These are phyloP conservation scores for Neodidymelliopsis sp. DNA, from an alignment of 2,329 filamentous ascomycete genomes.

Conservation along the genomic window DNA sequence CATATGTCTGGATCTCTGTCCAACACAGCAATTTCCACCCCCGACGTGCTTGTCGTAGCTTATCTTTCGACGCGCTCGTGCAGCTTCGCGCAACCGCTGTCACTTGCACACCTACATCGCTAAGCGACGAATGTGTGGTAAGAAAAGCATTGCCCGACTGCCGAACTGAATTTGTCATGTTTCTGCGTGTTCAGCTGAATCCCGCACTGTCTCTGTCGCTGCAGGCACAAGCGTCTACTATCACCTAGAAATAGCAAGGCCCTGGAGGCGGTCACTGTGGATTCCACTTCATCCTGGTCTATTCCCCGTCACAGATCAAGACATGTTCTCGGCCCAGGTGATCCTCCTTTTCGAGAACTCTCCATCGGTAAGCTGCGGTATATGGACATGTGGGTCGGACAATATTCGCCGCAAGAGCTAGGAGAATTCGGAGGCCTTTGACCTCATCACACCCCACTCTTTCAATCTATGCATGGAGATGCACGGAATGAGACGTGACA, in stretches of 20 bases:
- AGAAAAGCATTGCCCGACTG: no score
- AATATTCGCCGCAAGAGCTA: slow-evolving; percentile 16
- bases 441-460: slow-evolving; percentile 6
- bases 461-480: slow-evolving; percentile 2
- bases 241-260: neutral
- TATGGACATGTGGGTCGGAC: slow-evolving; percentile 4
- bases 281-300: neutral
- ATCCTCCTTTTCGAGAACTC: slow-evolving; percentile 6
- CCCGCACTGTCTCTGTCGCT: no score
- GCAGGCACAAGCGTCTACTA: neutral
- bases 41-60: slow-evolving; percentile 5
- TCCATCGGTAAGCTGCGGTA: neutral
- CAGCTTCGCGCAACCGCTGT: neutral
- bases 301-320: neutral
- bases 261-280: neutral
- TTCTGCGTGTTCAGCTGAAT: neutral
- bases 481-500: neutral
- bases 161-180: neutral
- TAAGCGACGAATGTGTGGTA: neutral
- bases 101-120: neutral
- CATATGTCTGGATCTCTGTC: neutral
- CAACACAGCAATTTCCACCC: slow-evolving; percentile 13
- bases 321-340: neutral
- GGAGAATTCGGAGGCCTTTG: slow-evolving; percentile 10
- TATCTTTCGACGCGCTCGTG: neutral